phyloP scores from a whole-genome alignment of 2,329 filamentous ascomycete species.

The Penicillium occitanis region DNA sequence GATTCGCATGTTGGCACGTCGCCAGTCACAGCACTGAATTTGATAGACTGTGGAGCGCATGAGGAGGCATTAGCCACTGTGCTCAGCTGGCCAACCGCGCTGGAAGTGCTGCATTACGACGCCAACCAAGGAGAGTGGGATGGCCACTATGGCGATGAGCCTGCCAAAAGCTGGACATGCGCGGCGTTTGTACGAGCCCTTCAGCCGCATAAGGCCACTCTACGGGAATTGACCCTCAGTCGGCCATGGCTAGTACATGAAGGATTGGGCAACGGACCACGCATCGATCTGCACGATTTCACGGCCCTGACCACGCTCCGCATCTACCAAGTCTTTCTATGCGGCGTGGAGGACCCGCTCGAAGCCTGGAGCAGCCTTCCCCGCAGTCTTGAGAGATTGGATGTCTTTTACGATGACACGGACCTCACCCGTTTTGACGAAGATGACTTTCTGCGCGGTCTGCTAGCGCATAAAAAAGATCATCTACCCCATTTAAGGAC shows the following conservation, averaged over 20 bases:
- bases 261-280: constrained; percentile 12
- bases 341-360: constrained; percentile 2
- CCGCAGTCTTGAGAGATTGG: constrained; percentile 8
- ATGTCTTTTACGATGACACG: constrained; percentile 10
- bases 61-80: constrained; percentile 22
- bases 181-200: constrained; percentile 12
- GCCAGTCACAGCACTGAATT: constrained; percentile 10
- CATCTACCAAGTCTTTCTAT: constrained; percentile 16
- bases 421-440: constrained; percentile 11
- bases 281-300: constrained; percentile 11
- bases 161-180: constrained; percentile 10
- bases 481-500: constrained; percentile 7
- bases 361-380: constrained; percentile 13
- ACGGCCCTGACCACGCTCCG: constrained; percentile 12
- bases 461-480: constrained; percentile 10
- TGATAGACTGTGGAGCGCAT: constrained; percentile 23
- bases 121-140: constrained; percentile 22
- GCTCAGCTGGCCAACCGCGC: constrained; percentile 23
- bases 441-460: constrained; percentile 6
- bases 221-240: constrained; percentile 12
- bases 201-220: constrained; percentile 11
- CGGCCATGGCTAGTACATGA: constrained; percentile 5
- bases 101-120: constrained; percentile 24
- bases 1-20: constrained; percentile 9
- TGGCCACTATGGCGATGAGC: constrained; percentile 12